Evolutionary conservation across 345 rosid genomes (phyloP).

Genomic region (Populus tremula): DNA sequence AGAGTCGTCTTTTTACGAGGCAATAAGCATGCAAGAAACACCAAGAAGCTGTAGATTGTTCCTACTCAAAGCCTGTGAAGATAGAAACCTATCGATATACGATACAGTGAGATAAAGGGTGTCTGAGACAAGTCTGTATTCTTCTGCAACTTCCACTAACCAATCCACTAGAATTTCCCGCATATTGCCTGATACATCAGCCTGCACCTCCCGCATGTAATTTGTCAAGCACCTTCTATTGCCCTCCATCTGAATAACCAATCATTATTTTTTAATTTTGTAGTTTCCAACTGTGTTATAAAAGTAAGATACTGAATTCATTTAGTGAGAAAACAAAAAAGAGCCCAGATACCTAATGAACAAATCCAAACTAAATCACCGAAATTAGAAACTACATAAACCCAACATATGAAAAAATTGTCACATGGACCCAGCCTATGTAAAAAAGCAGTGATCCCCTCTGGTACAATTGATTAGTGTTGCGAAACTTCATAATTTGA

Average conservation of each 20-base stretch:
- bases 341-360: not conserved
- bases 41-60: constrained; percentile 25
- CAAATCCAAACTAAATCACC: not conserved
- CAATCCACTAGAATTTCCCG: constrained; percentile 26
- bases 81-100: constrained; percentile 22
- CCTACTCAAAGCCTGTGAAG: constrained; percentile 12
- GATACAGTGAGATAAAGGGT: constrained; percentile 19
- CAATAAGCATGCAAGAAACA: constrained; percentile 28
- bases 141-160: constrained; percentile 26
- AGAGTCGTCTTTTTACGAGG: constrained; percentile 15
- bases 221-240: constrained; percentile 11
- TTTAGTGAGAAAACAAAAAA: not conserved
- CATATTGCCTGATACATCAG: constrained; percentile 16
- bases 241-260: constrained; percentile 12
- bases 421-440: too few relatives aligned
- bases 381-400: not conserved
- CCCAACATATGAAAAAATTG: not conserved
- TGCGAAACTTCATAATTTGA: too few relatives aligned
- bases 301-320: not conserved
- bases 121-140: constrained; percentile 22
- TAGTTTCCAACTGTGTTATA: too few relatives aligned
- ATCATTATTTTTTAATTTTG: not conserved
- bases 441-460: too few relatives aligned
- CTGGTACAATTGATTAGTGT: too few relatives aligned
- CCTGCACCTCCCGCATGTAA: constrained; percentile 21